These are phyloP conservation scores for Leucocoprinus leucothites DNA, from an alignment of 768 basidiomycete genomes.

Conservation along the genomic window DNA sequence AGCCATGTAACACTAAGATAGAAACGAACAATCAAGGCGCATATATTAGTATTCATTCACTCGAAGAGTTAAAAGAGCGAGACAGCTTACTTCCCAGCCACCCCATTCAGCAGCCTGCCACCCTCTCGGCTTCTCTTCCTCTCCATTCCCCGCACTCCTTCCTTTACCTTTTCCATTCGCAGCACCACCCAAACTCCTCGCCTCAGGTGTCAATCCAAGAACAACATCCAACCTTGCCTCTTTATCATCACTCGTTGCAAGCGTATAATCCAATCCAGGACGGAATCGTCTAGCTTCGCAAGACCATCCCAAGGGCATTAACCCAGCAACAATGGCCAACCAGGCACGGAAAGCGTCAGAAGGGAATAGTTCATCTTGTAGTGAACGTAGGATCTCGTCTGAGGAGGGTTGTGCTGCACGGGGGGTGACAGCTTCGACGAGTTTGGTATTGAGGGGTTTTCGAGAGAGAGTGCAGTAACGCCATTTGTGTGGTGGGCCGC, in stretches of 20 bases:
- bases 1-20: slow-evolving; percentile 85
- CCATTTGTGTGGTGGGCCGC: slow-evolving; percentile 93
- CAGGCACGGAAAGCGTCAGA: slow-evolving; percentile 88
- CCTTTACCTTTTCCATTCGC: slow-evolving; percentile 22
- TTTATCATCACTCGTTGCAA: slow-evolving; percentile 82
- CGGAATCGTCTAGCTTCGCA: slow-evolving; percentile 87
- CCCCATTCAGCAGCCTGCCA: slow-evolving; percentile 83
- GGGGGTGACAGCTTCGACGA: slow-evolving; percentile 46
- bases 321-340: slow-evolving; percentile 67
- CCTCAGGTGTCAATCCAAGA: slow-evolving; percentile 78
- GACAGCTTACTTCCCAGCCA: slow-evolving; percentile 88
- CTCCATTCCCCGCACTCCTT: background rate
- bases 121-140: slow-evolving; percentile 27
- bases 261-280: slow-evolving; percentile 91
- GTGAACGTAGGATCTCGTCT: slow-evolving; percentile 55
- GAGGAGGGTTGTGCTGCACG: slow-evolving; percentile 51
- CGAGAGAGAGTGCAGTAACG: slow-evolving; percentile 76
- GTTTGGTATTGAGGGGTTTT: slow-evolving; percentile 28
- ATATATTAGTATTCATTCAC: background rate
- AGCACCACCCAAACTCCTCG: slow-evolving; percentile 20
- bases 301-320: slow-evolving; percentile 69
- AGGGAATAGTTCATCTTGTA: slow-evolving; percentile 79
- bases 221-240: slow-evolving; percentile 85
- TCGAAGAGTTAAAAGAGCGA: slow-evolving; percentile 7
- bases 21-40: slow-evolving; percentile 1